Evolutionary conservation across 306 rosid species (phyloP).

Genomic region (Cicer bijugum): DNA sequence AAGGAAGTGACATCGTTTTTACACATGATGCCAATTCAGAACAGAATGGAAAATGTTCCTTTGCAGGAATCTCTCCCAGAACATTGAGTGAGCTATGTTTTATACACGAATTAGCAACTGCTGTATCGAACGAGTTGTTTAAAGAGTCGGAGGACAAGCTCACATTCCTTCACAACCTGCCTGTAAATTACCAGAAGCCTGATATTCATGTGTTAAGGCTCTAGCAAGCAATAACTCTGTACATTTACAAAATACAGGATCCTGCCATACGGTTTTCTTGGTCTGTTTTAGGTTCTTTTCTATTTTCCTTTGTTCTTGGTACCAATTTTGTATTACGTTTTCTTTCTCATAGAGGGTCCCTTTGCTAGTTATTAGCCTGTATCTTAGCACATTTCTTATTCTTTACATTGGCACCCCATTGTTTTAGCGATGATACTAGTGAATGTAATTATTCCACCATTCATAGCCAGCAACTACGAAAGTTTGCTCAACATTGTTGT

Average conservation of each 20-base stretch:
- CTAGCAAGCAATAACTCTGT: slow-evolving; percentile 45
- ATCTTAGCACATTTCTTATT: slow-evolving; percentile 52
- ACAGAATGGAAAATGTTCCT: slow-evolving; percentile 48
- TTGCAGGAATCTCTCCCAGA: slow-evolving; percentile 45
- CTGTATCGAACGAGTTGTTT: slow-evolving; percentile 42
- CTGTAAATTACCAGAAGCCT: slow-evolving; percentile 51
- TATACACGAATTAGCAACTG: slow-evolving; percentile 35
- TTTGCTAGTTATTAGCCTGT: slow-evolving; percentile 44
- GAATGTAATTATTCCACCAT: slow-evolving; percentile 42
- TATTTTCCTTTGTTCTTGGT: slow-evolving; percentile 16
- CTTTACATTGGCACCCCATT: slow-evolving; percentile 51
- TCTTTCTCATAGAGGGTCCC: slow-evolving; percentile 49
- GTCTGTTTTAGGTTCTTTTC: slow-evolving; percentile 41
- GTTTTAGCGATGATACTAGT: slow-evolving; percentile 42
- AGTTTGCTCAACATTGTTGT: slow-evolving; percentile 4
- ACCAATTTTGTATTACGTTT: slow-evolving; percentile 43
- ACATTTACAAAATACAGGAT: slow-evolving; percentile 49
- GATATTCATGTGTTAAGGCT: slow-evolving; percentile 43
- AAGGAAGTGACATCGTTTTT: slow-evolving; percentile 55
- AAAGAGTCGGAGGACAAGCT: slow-evolving; percentile 35
- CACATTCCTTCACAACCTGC: slow-evolving; percentile 46
- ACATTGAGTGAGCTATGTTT: slow-evolving; percentile 44
- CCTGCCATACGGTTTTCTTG: slow-evolving; percentile 25
- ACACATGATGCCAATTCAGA: slow-evolving; percentile 50
- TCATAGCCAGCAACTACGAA: slow-evolving; percentile 26